Evolutionary conservation across 768 basidiomycete species (phyloP), one percentile per base, ranked within the genome.

Genomic region (Tulasnella sp.): DNA sequence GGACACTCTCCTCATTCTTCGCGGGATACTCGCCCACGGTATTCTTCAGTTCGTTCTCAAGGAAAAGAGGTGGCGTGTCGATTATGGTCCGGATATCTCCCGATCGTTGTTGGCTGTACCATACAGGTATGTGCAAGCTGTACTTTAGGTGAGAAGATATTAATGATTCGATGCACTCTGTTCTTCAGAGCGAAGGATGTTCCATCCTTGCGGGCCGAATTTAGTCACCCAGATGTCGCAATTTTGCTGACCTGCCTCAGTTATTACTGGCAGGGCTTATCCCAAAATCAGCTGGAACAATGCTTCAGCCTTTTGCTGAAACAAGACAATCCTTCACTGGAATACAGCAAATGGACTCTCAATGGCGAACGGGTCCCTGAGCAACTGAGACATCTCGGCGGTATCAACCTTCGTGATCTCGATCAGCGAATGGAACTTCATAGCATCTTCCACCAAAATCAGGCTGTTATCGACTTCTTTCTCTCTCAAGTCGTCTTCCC

Each of bases 31-130:
- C 28, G 67, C 63, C 0, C 60, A 63, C 1, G 70, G 69, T 0
- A 66, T 77, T 7, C 60, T 77, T 1, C 33, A 60, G 2, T 67
- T 68, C 41, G 59, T 61, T 0, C 58, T 77, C 0, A 60, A 58
- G 29, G 61, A 67, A n/a, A 65, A 63, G 40, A 66, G 72, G 9
- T 76, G 73, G 72, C 58, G 74, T 27, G 75, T 76, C 0, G 70
- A 76, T 39, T 77, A 72, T 54, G 75, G 75, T 2, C 66, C 74
- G 4, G 70, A 71, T 41, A 57, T 57, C 1, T 54, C 40, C 5
- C 67, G 75, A 3, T 67, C 72, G 1, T 60, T 70, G 55, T 65
- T 76, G 1, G 73, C 74, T 1, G 73, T 76, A 0, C 75, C 75
- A 0, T 76, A 72, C 48, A n/a, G n/a, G n/a, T n/a, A n/a, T n/a